phyloP scores from a whole-genome alignment of 1,284 basidiomycete species.

The Lentinula novae-zelandiae region DNA sequence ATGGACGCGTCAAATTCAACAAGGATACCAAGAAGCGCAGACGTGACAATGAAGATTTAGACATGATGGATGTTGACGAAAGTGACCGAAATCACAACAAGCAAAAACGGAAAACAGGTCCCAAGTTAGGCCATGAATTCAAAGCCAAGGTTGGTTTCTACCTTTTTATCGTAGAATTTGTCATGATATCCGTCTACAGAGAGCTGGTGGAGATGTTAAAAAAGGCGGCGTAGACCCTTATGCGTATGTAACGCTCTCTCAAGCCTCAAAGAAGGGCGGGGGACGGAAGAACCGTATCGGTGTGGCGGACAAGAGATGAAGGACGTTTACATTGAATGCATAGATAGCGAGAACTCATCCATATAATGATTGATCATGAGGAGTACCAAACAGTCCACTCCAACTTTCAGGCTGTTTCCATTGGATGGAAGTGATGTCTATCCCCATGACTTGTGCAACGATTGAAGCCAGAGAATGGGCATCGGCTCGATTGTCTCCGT shows the following conservation, averaged over 20 bases:
- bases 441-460: constrained; percentile 44
- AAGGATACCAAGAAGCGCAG: constrained; percentile 93
- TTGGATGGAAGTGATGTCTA: constrained; percentile 27
- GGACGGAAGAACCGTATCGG: constrained; percentile 41
- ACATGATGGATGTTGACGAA: constrained; percentile 66
- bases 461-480: constrained; percentile 59
- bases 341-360: constrained; percentile 34
- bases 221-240: constrained; percentile 87
- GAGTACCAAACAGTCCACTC: constrained; percentile 70
- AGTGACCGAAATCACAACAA: constrained; percentile 40
- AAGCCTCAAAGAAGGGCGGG: constrained; percentile 70
- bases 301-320: constrained; percentile 47
- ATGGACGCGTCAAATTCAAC: constrained; percentile 91
- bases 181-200: constrained; percentile 41
- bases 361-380: constrained; percentile 66
- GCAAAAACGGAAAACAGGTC: constrained; percentile 55
- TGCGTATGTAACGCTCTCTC: constrained; percentile 83
- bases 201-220: constrained; percentile 91
- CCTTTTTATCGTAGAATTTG: not conserved
- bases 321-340: not conserved
- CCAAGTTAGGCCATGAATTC: constrained; percentile 83
- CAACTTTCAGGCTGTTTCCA: constrained; percentile 67
- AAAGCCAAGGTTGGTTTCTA: constrained; percentile 66
- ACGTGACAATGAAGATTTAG: constrained; percentile 60
- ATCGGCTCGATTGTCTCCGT: constrained; percentile 77